Base-by-base conservation (phyloP, 805 yeast genomes). In the Metschnikowia arizonensis region DNA sequence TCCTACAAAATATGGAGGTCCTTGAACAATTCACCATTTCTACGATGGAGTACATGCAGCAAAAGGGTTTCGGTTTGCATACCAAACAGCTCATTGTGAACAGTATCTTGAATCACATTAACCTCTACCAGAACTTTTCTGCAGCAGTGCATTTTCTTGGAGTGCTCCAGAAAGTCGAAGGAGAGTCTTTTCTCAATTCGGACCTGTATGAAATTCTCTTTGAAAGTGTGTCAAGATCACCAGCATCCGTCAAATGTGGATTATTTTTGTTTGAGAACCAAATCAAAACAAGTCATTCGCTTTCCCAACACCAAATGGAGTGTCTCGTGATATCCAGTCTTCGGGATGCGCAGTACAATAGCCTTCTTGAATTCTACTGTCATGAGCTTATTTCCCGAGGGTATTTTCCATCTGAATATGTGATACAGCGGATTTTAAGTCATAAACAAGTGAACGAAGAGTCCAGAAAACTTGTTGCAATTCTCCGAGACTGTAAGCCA, bases 41-140 rank as follows among this genome's bases (percentile, higher is more conserved):
- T 3, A 69, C 66, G 49, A 40, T 64, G 8, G 35, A 49, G 12
- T 64, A 65, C 46, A 48, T 60, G 11, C 19, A 23, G 8, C 23
- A 32, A 15, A 41, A 36, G 11, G 4, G 33, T 2, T 43, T 46
- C 33, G 29, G 43, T 12, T 8, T 9, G n/a, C 26, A 23, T 9
- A 56, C 60, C 8, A 38, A 60, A 15, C 51, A 42, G 3, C 37
- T 61, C 2, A 68, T 71, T 44, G 45, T 70, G 24, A 68, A 68
- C 45, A 68, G 74, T 44, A 23, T 69, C 2, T 51, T 72, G 29
- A 61, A 65, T 48, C 74, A 69, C 50, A 48, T 69, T 18, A 57
- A 56, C 26, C 40, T 61, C 15, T 59, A 62, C 51, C 72, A 67
- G 42, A 69, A 69, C 50, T 62, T 63, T 37, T 53, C 69, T 2